Evolutionary conservation across 2,329 filamentous ascomycete genomes (phyloP).

Genomic region (Phoma herbarum): DNA sequence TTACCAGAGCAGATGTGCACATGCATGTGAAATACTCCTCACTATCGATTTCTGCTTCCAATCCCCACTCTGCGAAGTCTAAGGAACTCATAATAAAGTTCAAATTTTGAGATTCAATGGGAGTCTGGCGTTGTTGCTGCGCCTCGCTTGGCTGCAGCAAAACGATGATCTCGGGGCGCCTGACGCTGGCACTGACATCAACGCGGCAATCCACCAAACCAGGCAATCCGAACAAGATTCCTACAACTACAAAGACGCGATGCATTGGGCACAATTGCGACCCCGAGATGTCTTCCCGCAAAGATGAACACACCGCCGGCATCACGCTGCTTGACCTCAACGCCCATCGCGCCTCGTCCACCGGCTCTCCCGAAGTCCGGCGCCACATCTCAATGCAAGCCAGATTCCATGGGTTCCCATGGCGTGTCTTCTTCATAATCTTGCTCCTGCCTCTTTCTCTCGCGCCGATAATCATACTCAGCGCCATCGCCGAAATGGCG

Average conservation of each 20-base stretch:
- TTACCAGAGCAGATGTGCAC: not conserved
- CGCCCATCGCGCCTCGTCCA: not conserved
- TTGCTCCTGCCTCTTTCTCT: slow-evolving; percentile 35
- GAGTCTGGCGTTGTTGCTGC: slow-evolving; percentile 2
- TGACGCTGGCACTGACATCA: slow-evolving; percentile 11
- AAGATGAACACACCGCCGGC: not conserved
- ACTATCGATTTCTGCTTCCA: not conserved
- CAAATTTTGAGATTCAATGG: not conserved
- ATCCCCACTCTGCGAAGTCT: not conserved
- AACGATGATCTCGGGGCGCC: slow-evolving; percentile 10
- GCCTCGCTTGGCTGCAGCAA: slow-evolving; percentile 18
- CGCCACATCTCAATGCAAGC: slow-evolving; percentile 14
- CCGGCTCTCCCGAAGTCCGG: not conserved
- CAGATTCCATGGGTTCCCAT: slow-evolving; percentile 33
- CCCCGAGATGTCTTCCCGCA: not conserved
- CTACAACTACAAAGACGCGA: not conserved
- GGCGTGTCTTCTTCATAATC: slow-evolving; percentile 31
- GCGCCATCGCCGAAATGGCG: slow-evolving; percentile 38
- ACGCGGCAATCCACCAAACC: not conserved
- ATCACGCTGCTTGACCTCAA: not conserved
- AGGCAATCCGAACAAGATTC: not conserved
- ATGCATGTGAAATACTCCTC: not conserved
- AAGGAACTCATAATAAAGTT: not conserved
- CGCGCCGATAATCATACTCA: slow-evolving; percentile 38
- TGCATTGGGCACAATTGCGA: not conserved